Conservation (phyloP, 2,329 filamentous ascomycete species). For the Fusarium burgessii region DNA sequence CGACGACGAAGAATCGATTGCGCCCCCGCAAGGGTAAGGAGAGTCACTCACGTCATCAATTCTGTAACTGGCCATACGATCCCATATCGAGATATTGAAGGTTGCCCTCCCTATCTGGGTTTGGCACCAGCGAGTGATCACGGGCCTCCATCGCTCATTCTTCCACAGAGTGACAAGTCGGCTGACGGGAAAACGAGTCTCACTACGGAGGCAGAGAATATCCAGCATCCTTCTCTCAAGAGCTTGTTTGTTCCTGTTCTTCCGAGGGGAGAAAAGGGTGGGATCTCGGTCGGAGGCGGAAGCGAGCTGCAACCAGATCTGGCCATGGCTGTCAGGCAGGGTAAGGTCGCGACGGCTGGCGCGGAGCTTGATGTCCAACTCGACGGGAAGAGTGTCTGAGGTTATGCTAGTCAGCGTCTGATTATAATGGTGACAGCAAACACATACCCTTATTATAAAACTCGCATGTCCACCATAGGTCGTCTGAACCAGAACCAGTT, state of each 20-base stretch:
- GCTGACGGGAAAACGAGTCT: constrained; percentile 1
- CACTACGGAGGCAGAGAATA: not conserved
- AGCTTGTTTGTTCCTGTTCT: not conserved
- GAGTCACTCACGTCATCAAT: not conserved
- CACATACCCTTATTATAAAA: not conserved
- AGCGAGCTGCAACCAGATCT: not conserved
- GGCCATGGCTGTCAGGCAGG: not conserved
- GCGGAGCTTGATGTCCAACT: not conserved
- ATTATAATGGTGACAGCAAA: not conserved
- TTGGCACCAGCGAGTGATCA: not conserved
- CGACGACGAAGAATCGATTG: not conserved
- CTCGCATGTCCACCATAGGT: not conserved
- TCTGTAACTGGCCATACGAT: not conserved
- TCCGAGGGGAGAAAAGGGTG: not conserved
- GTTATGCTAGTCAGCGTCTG: too few relatives aligned
- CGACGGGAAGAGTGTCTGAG: too few relatives aligned
- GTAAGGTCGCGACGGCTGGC: not conserved
- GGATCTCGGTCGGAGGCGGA: not conserved
- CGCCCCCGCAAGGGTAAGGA: not conserved
- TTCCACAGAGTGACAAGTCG: not conserved
- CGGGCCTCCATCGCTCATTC: not conserved
- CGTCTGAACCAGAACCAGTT: not conserved
- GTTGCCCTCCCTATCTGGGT: not conserved
- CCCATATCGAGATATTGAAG: constrained; percentile 3
- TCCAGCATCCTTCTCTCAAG: not conserved